Percentiles rank a stretch among this genome's conserved stretches.
Conservation (phyloP, 495 filamentous ascomycete genomes). For the Tuber magnatum region DNA sequence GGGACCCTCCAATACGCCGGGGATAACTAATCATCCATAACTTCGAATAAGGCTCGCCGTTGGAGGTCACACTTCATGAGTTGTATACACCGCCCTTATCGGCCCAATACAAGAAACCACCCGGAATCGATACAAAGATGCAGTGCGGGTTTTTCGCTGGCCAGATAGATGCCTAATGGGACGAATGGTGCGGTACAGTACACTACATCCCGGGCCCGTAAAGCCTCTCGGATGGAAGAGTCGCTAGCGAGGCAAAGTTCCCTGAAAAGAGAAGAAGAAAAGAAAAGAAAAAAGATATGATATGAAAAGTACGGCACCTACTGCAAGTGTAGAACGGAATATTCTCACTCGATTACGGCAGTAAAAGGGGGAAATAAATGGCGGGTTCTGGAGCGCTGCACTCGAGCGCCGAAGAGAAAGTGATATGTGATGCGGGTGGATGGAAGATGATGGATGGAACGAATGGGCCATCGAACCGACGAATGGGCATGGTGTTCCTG, state of each 20-base stretch:
- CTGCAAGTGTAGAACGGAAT: background rate
- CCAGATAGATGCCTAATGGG: background rate
- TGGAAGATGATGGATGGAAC: background rate
- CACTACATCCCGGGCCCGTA: background rate
- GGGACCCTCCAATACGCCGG: background rate
- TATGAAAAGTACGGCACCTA: background rate
- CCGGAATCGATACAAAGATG: background rate
- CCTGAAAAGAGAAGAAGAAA: background rate
- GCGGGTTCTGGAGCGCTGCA: background rate
- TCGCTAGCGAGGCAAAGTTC: background rate
- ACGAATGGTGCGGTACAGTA: background rate
- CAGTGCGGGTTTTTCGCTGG: conserved; percentile 2
- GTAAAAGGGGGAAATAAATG: background rate
- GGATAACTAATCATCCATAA: background rate
- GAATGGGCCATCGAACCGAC: background rate
- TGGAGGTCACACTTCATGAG: background rate
- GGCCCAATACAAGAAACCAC: background rate
- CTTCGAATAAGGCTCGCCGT: background rate
- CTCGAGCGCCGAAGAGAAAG: background rate
- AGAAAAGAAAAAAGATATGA: too few relatives aligned
- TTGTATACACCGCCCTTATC: conserved; percentile 1
- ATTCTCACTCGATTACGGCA: conserved; percentile 1
- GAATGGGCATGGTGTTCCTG: background rate
- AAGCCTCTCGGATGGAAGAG: background rate
- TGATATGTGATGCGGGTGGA: conserved; percentile 3